A percentile compares a stretch with the other conserved stretches of the same genome.
phyloP scores from a whole-genome alignment of 345 rosid genomes.

The Excoecaria cochinchinensis region DNA sequence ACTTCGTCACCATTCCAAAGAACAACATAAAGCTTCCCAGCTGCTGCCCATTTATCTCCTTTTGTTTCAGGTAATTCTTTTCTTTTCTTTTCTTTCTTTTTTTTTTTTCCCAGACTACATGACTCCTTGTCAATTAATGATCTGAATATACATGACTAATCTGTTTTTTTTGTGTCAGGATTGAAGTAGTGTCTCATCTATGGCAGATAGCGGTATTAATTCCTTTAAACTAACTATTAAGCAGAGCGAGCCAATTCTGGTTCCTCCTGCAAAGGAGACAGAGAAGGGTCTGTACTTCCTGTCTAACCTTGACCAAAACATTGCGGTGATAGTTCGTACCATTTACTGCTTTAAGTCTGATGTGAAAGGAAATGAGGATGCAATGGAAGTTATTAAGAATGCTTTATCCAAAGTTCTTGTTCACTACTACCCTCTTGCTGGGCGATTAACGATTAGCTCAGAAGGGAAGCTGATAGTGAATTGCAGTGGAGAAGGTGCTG shows the following conservation, averaged over 20 bases:
- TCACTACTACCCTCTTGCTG: constrained; percentile 70
- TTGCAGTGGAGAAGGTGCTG: constrained; percentile 81
- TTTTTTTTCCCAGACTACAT: no score
- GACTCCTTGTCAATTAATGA: neutral
- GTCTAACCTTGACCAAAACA: constrained; percentile 85
- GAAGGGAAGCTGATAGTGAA: constrained; percentile 74
- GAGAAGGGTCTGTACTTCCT: constrained; percentile 65
- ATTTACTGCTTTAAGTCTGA: constrained; percentile 73
- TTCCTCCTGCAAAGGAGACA: constrained; percentile 66
- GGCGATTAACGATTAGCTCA: constrained; percentile 65
- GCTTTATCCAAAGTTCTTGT: constrained; percentile 71
- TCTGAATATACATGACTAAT: no score
- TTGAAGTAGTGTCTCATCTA: constrained; percentile 14
- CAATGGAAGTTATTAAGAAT: constrained; percentile 53
- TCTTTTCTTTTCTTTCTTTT: neutral
- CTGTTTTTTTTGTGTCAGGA: constrained; percentile 10
- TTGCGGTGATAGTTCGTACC: constrained; percentile 74
- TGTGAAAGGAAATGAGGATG: constrained; percentile 58
- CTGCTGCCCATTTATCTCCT: neutral
- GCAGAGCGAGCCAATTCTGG: constrained; percentile 49
- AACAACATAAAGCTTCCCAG: neutral
- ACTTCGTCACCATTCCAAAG: constrained; percentile 1
- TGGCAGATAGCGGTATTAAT: constrained; percentile 35
- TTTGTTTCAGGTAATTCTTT: constrained; percentile 10
- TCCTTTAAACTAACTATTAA: constrained; percentile 44